These are phyloP conservation scores for Geranomyces michiganensis DNA, from an alignment of 192 early-diverging fungal genomes.

Conservation along the genomic window DNA sequence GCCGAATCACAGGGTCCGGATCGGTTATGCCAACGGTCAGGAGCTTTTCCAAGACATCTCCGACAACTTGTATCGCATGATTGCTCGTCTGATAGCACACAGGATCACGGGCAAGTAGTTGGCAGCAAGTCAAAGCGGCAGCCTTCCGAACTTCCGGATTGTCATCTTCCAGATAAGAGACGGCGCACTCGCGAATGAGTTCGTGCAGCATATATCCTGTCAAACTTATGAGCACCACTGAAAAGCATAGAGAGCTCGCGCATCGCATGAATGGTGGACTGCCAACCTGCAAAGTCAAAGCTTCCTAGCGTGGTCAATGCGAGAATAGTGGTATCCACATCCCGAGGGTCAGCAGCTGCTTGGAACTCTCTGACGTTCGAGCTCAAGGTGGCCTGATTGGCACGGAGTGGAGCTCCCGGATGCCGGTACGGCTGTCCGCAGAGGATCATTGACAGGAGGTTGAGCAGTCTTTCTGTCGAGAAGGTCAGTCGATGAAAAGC, in stretches of 20 bases:
- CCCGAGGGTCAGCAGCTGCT: constrained; percentile 56
- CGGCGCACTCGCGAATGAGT: constrained; percentile 84
- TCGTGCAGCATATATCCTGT: constrained; percentile 78
- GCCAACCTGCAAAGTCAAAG: constrained; percentile 78
- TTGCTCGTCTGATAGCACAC: constrained; percentile 71
- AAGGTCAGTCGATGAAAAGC: neutral
- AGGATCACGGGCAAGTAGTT: constrained; percentile 78
- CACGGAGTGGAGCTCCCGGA: constrained; percentile 65
- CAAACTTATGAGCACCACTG: constrained; percentile 2
- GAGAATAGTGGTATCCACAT: constrained; percentile 75
- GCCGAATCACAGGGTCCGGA: constrained; percentile 71
- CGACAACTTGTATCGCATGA: constrained; percentile 80
- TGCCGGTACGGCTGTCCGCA: constrained; percentile 79
- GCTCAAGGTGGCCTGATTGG: constrained; percentile 13
- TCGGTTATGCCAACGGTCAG: constrained; percentile 89
- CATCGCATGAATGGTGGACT: neutral
- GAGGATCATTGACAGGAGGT: constrained; percentile 85
- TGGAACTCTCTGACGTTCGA: constrained; percentile 27
- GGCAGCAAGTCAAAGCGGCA: constrained; percentile 83
- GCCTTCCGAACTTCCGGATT: constrained; percentile 76
- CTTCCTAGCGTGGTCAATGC: constrained; percentile 80
- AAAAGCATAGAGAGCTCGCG: neutral
- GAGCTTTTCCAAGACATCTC: constrained; percentile 86
- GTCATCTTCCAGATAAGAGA: constrained; percentile 81
- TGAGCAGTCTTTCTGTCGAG: constrained; percentile 73